Percentiles rank a stretch among this genome's conserved stretches.
Conservation (phyloP, 2,329 filamentous ascomycete species). For the Gnomoniopsis smithogilvyi region DNA sequence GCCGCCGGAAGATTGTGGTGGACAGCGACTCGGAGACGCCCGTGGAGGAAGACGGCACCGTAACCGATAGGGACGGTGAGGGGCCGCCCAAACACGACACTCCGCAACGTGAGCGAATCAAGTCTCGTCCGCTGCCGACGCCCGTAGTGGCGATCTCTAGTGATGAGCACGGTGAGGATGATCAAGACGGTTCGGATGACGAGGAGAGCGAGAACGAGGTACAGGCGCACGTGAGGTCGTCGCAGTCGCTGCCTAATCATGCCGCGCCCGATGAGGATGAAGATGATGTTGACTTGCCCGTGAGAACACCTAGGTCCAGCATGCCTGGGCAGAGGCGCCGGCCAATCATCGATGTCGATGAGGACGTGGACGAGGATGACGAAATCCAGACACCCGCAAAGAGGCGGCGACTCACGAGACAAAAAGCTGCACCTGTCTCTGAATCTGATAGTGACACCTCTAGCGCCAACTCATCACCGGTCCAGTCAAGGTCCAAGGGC, state of each 20-base stretch:
- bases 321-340: not conserved
- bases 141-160: not conserved
- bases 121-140: not conserved
- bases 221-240: conserved; percentile 11
- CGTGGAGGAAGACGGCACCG: conserved; percentile 9
- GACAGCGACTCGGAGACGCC: conserved; percentile 16
- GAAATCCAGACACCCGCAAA: conserved; percentile 26
- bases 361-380: conserved; percentile 12
- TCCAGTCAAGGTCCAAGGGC: not conserved
- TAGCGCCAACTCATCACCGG: not conserved
- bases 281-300: conserved; percentile 10
- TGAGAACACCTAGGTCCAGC: conserved; percentile 14
- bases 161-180: conserved; percentile 8
- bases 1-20: conserved; percentile 2
- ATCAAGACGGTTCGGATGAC: conserved; percentile 10
- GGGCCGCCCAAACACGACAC: conserved; percentile 12
- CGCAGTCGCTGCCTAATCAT: conserved; percentile 14
- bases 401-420: conserved; percentile 23
- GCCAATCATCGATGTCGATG: not conserved
- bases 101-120: not conserved
- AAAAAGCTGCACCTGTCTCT: conserved; percentile 2
- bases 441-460: not conserved
- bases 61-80: conserved; percentile 12
- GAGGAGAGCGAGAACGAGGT: conserved; percentile 5
- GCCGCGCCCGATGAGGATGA: conserved; percentile 11